A percentile compares a stretch with the other conserved stretches of the same genome.
These are phyloP conservation scores for Ehretia macrophylla DNA, from an alignment of 257 asterid genomes.

Conservation along the genomic window DNA sequence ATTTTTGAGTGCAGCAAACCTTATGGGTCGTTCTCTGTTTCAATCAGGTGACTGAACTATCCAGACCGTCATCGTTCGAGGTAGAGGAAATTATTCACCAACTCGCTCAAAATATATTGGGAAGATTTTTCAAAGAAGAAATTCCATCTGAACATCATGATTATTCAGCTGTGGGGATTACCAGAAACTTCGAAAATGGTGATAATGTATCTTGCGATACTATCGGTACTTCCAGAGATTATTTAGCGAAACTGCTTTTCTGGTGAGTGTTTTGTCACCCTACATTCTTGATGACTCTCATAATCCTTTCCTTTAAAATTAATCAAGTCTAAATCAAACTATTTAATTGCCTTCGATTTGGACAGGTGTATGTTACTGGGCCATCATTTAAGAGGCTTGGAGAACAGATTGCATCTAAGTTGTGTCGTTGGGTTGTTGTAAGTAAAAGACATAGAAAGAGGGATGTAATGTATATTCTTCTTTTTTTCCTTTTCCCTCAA, in stretches of 20 bases:
- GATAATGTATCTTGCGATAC: slow-evolving; percentile 33
- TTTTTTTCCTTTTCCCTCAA: slow-evolving; percentile 19
- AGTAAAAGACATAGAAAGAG: slow-evolving; percentile 31
- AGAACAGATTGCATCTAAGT: slow-evolving; percentile 86
- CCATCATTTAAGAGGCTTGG: slow-evolving; percentile 94
- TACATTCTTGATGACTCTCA: slow-evolving; percentile 5
- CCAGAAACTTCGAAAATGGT: slow-evolving; percentile 26
- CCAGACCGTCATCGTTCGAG: slow-evolving; percentile 84
- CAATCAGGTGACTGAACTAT: slow-evolving; percentile 75
- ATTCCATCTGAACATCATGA: slow-evolving; percentile 20
- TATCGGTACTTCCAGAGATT: slow-evolving; percentile 72
- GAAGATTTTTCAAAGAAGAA: slow-evolving; percentile 58
- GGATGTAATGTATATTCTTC: slow-evolving; percentile 67
- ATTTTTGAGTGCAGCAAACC: background rate
- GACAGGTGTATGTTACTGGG: slow-evolving; percentile 98
- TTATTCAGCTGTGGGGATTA: slow-evolving; percentile 30
- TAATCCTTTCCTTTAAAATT: no score
- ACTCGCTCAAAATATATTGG: slow-evolving; percentile 72
- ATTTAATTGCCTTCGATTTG: no score
- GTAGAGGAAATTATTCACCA: slow-evolving; percentile 89
- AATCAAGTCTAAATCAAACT: no score
- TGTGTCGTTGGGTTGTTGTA: slow-evolving; percentile 90
- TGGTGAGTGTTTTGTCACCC: slow-evolving; percentile 45
- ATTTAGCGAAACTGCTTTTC: slow-evolving; percentile 93
- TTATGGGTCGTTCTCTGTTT: slow-evolving; percentile 9